A percentile compares a stretch with the other conserved stretches of the same genome.
These are phyloP conservation scores for Aspergillus mulundensis DNA, from an alignment of 495 filamentous ascomycete genomes.

Conservation along the genomic window DNA sequence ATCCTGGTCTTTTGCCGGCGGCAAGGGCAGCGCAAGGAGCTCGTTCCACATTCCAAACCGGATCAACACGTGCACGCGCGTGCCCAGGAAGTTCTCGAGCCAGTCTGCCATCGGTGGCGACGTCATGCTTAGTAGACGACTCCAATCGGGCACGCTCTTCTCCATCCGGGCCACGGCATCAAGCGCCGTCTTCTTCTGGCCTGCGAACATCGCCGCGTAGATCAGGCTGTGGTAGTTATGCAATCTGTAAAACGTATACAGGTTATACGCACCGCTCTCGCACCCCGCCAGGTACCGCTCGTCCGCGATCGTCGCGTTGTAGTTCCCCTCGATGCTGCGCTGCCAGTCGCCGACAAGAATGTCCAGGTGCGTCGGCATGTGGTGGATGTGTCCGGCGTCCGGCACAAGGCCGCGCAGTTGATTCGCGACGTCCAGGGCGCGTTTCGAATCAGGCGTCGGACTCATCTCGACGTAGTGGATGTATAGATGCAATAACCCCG, in stretches of 20 bases:
- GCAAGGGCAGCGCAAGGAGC: constrained; percentile 46
- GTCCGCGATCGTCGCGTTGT: constrained; percentile 56
- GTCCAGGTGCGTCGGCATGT: constrained; percentile 70
- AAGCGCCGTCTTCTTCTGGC: constrained; percentile 51
- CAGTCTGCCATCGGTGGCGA: constrained; percentile 57
- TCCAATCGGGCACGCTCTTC: constrained; percentile 41
- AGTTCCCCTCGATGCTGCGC: constrained; percentile 55
- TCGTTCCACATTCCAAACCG: constrained; percentile 66
- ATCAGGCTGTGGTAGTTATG: constrained; percentile 66
- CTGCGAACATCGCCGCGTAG: constrained; percentile 69
- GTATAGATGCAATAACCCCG: constrained; percentile 64
- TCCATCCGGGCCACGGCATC: constrained; percentile 53
- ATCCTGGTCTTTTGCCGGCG: constrained; percentile 31
- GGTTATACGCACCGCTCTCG: constrained; percentile 49
- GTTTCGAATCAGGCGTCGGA: constrained; percentile 43
- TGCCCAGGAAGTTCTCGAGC: constrained; percentile 60
- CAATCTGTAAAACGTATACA: constrained; percentile 64
- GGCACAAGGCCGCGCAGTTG: constrained; percentile 59
- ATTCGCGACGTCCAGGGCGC: constrained; percentile 52
- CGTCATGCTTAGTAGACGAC: constrained; percentile 52
- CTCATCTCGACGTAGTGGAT: constrained; percentile 80
- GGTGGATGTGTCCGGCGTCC: constrained; percentile 63
- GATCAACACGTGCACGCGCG: constrained; percentile 61
- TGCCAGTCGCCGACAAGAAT: constrained; percentile 64
- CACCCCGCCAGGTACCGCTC: constrained; percentile 47